Percentiles rank a stretch among this genome's conserved stretches.
These are phyloP conservation scores for Dillenia turbinata DNA, from an alignment of 164 flowering plant genomes.

Conservation along the genomic window DNA sequence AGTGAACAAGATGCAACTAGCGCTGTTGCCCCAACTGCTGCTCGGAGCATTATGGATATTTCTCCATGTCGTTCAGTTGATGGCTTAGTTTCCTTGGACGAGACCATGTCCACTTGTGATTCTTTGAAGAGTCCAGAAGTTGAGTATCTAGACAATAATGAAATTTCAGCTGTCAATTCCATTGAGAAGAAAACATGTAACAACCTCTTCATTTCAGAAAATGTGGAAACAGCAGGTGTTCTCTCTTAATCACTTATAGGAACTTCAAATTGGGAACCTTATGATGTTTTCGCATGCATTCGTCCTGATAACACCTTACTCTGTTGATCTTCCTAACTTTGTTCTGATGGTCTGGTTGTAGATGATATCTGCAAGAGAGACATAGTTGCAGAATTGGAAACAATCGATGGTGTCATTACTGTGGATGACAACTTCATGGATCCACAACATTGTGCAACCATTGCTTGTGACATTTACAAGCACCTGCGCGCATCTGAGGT, in stretches of 20 bases:
- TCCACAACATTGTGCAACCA: constrained; percentile 84
- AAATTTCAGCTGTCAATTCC: constrained; percentile 45
- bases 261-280: too few species aligned
- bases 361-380: constrained; percentile 54
- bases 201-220: constrained; percentile 62
- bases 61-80: constrained; percentile 63
- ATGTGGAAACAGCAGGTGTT: constrained; percentile 43
- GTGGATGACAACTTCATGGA: constrained; percentile 52
- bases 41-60: constrained; percentile 27
- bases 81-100: constrained; percentile 78
- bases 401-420: constrained; percentile 35
- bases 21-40: constrained; percentile 15
- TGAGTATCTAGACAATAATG: constrained; percentile 74
- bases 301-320: not conserved
- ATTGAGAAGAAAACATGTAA: constrained; percentile 59
- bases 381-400: constrained; percentile 36
- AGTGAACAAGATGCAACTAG: constrained; percentile 21
- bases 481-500: constrained; percentile 90
- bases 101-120: constrained; percentile 83
- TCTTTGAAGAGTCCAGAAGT: constrained; percentile 88
- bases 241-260: not conserved
- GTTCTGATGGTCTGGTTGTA: constrained; percentile 14
- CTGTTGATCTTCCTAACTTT: not conserved
- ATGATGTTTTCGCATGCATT: not conserved
- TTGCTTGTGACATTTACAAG: constrained; percentile 90